These are phyloP conservation scores for Kregervanrija fluxuum DNA, from an alignment of 805 yeast genomes.

Conservation along the genomic window DNA sequence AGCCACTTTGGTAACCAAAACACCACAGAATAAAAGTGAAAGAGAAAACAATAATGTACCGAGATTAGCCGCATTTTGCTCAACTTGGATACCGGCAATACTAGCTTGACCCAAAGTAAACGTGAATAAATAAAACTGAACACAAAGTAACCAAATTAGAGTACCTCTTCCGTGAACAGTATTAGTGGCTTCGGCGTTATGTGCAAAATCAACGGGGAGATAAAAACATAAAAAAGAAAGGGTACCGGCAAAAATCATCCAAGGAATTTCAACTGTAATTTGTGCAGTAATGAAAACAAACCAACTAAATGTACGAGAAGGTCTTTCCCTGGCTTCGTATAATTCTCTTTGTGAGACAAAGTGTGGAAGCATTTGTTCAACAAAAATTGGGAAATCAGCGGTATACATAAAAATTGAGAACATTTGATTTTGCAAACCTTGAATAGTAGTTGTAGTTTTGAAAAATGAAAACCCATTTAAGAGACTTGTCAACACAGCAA, in stretches of 20 bases:
- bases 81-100: constrained; percentile 48
- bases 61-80: constrained; percentile 54
- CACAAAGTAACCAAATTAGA: constrained; percentile 30
- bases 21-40: constrained; percentile 67
- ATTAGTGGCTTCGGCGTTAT: constrained; percentile 45
- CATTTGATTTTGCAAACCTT: constrained; percentile 75
- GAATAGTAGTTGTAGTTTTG: constrained; percentile 49
- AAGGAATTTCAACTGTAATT: constrained; percentile 56
- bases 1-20: constrained; percentile 41
- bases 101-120: constrained; percentile 49
- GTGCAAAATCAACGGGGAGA: constrained; percentile 60
- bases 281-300: constrained; percentile 52
- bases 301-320: constrained; percentile 64
- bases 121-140: constrained; percentile 43
- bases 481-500: constrained; percentile 46
- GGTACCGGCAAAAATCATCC: constrained; percentile 52
- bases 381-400: constrained; percentile 43
- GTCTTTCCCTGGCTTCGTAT: constrained; percentile 64
- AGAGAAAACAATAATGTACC: constrained; percentile 49
- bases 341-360: constrained; percentile 52
- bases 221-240: constrained; percentile 52
- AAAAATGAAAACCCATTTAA: constrained; percentile 63
- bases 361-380: constrained; percentile 54
- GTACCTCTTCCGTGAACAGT: constrained; percentile 44
- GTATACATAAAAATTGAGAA: constrained; percentile 62